Conservation (phyloP, 2,329 filamentous ascomycete genomes). For the Fusarium sarcochroum region DNA sequence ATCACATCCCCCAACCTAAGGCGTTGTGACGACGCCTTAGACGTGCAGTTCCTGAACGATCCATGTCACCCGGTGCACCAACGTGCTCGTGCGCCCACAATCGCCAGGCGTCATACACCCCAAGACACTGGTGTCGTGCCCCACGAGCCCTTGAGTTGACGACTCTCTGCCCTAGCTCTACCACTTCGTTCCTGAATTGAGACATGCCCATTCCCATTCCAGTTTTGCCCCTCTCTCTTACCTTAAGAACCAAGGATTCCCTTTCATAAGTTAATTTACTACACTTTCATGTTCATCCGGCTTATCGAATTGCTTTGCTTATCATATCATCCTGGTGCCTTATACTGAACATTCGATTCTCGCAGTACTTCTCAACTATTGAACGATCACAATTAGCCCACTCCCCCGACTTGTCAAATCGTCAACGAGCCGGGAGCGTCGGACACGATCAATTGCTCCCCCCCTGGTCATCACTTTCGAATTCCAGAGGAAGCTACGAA, state of each 20-base stretch:
- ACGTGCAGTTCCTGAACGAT: conserved; percentile 45
- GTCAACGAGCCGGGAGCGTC: conserved; percentile 36
- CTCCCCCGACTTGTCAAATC: conserved; percentile 42
- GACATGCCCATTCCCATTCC: conserved; percentile 55
- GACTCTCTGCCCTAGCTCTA: conserved; percentile 41
- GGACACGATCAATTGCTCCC: conserved; percentile 34
- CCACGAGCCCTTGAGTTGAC: conserved; percentile 41
- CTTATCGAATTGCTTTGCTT: conserved; percentile 15
- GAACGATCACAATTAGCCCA: conserved; percentile 78
- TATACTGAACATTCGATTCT: conserved; percentile 35
- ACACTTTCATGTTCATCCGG: conserved; percentile 14
- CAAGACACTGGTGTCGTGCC: conserved; percentile 42
- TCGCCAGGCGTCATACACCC: conserved; percentile 41
- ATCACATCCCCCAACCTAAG: conserved; percentile 44
- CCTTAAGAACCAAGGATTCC: conserved; percentile 47
- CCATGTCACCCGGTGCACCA: conserved; percentile 41
- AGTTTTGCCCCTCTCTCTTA: conserved; percentile 43
- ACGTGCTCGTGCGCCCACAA: conserved; percentile 42
- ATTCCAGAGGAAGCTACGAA: conserved; percentile 32
- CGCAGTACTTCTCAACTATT: conserved; percentile 79
- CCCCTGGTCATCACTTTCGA: conserved; percentile 27
- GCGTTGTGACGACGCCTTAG: conserved; percentile 44
- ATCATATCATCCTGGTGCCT: conserved; percentile 11
- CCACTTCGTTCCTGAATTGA: conserved; percentile 56
- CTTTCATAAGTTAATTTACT: conserved; percentile 30